Conservation (phyloP, 345 rosid species). For the Syzygium oleosum region DNA sequence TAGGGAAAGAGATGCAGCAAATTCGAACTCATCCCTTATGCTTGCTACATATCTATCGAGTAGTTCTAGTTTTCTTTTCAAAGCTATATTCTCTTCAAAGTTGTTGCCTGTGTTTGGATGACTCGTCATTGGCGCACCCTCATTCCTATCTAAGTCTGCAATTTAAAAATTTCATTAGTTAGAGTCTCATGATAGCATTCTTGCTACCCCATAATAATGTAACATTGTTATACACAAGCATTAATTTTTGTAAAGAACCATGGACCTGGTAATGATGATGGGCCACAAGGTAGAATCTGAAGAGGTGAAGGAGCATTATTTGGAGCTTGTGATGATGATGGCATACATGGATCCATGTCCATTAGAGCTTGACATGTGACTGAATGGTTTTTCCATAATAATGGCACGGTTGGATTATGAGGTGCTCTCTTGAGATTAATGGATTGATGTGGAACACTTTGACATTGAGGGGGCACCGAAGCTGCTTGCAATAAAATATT, state of each 20-base stretch:
- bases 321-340: not conserved
- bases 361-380: not conserved
- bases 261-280: not conserved
- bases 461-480: not conserved
- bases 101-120: not conserved
- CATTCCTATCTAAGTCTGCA: fast-evolving
- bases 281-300: not conserved
- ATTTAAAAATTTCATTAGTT: not conserved
- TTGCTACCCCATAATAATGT: not conserved
- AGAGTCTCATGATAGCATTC: not conserved
- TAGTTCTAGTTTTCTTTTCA: not conserved
- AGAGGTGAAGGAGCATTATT: not conserved
- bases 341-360: not conserved
- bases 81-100: not conserved
- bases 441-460: not conserved
- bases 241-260: too few species aligned
- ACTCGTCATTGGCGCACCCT: not conserved
- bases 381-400: not conserved
- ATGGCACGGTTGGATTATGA: not conserved
- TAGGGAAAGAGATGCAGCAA: not conserved
- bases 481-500: not conserved
- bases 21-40: not conserved
- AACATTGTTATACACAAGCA: not conserved
- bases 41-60: not conserved
- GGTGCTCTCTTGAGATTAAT: not conserved